These are phyloP conservation scores for Dentipellis sp. DNA, from an alignment of 768 basidiomycete species.

Conservation along the genomic window DNA sequence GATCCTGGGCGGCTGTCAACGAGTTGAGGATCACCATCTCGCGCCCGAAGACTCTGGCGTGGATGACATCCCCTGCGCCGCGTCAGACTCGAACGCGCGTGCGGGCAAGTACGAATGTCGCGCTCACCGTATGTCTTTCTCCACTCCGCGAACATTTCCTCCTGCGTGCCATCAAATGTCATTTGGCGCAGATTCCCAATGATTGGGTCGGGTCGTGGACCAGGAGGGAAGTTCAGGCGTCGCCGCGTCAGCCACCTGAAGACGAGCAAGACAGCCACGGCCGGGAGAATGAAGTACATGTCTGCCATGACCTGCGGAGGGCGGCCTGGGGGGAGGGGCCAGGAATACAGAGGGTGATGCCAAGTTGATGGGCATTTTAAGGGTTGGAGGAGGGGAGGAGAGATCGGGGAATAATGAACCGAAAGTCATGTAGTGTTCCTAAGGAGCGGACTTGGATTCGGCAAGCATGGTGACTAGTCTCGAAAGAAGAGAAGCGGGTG, in stretches of 20 bases:
- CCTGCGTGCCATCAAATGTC: constrained; percentile 14
- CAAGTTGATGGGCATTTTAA: too few species aligned
- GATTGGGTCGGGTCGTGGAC: constrained; percentile 21
- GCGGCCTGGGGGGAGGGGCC: too few species aligned
- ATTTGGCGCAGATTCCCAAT: constrained; percentile 24
- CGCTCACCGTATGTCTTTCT: constrained; percentile 19
- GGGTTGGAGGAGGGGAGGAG: too few species aligned
- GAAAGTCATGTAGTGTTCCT: too few species aligned
- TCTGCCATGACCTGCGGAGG: too few species aligned
- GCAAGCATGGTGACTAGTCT: too few species aligned
- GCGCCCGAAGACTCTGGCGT: constrained; percentile 19
- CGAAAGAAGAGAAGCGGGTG: too few species aligned
- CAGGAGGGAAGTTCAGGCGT: constrained; percentile 18
- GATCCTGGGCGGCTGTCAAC: constrained; percentile 22
- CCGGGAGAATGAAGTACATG: too few species aligned
- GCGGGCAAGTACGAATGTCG: neutral
- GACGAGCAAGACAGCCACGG: constrained; percentile 9
- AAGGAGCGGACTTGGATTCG: too few species aligned
- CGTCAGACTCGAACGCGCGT: neutral
- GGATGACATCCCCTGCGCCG: constrained; percentile 24
- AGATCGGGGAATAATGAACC: too few species aligned
- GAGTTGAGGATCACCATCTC: constrained; percentile 25
- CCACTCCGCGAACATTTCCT: constrained; percentile 20
- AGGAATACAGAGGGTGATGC: too few species aligned
- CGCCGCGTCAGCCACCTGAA: constrained; percentile 11